Evolutionary conservation across 306 rosid genomes (phyloP).

Genomic region (Prunus persica): Prunus_persica_NCBIv2 NC_034012.1:1392501-1393000

Average conservation of each 20-base stretch:
- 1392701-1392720: conserved; percentile 41
- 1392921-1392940: too few relatives aligned
- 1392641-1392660: neutral
- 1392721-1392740: conserved; percentile 54
- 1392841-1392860: too few relatives aligned
- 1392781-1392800: conserved; percentile 21
- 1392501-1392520: conserved; percentile 65
- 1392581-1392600: conserved; percentile 31
- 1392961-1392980: too few relatives aligned
- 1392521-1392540: conserved; percentile 52
- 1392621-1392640: conserved; percentile 25
- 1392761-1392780: conserved; percentile 37
- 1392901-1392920: too few relatives aligned
- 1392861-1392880: too few relatives aligned
- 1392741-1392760: conserved; percentile 29
- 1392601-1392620: conserved; percentile 40
- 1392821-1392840: too few relatives aligned
- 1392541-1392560: conserved; percentile 41
- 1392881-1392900: too few relatives aligned
- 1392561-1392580: conserved; percentile 44
- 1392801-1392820: neutral
- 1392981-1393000: too few relatives aligned
- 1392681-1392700: conserved; percentile 49
- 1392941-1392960: too few relatives aligned
- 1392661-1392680: conserved; percentile 28